These are phyloP conservation scores for Ceratocystis diversiconidia DNA, from an alignment of 2,329 filamentous ascomycete species.

Conservation along the genomic window DNA sequence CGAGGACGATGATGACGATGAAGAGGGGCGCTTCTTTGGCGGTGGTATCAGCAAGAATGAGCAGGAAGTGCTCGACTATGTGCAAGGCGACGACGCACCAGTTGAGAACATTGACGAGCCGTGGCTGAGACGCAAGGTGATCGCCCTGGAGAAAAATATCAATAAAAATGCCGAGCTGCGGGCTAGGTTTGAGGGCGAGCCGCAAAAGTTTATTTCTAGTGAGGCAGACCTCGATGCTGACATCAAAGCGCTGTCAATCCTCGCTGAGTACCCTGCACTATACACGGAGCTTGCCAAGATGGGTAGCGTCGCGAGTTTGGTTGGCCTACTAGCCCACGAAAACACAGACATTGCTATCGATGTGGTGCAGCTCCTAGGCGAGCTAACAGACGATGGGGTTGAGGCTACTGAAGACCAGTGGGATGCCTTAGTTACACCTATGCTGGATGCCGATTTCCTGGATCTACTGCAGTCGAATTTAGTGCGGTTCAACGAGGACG, in stretches of 20 bases:
- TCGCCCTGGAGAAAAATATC: conserved; percentile 82
- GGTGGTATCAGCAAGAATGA: conserved; percentile 74
- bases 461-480: conserved; percentile 67
- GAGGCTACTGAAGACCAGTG: conserved; percentile 49
- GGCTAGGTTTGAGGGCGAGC: conserved; percentile 67
- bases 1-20: conserved; percentile 32
- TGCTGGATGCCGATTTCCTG: conserved; percentile 51
- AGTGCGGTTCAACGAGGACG: conserved; percentile 60
- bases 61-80: conserved; percentile 71
- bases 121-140: conserved; percentile 69
- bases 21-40: conserved; percentile 91
- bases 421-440: conserved; percentile 54
- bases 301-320: conserved; percentile 58
- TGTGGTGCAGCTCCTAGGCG: conserved; percentile 74
- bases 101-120: conserved; percentile 66
- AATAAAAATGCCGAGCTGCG: conserved; percentile 80
- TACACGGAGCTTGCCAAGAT: conserved; percentile 68
- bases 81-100: conserved; percentile 42
- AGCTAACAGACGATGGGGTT: conserved; percentile 89
- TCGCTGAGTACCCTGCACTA: conserved; percentile 73
- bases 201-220: conserved; percentile 66
- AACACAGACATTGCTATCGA: conserved; percentile 95
- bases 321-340: conserved; percentile 76
- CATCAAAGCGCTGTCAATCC: conserved; percentile 72
- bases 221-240: conserved; percentile 84